These are phyloP conservation scores for Colletotrichum simmondsii DNA, from an alignment of 2,329 filamentous ascomycete genomes.

Conservation along the genomic window DNA sequence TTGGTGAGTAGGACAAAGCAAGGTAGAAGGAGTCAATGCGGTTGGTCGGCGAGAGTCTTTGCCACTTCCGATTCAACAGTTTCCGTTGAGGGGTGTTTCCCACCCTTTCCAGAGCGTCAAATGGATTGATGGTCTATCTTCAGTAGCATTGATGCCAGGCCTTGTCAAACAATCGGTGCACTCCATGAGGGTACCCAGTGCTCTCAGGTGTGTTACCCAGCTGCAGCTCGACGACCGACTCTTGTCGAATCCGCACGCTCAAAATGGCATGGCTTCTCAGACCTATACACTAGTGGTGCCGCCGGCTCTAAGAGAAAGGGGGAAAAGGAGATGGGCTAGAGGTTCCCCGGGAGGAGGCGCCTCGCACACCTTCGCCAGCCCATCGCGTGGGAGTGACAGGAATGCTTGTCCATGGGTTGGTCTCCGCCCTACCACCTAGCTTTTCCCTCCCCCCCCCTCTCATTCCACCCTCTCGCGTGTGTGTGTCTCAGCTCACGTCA, in stretches of 20 bases:
- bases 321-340: neutral
- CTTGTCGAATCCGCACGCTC: constrained; percentile 14
- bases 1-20: constrained; percentile 5
- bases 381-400: neutral
- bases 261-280: constrained; percentile 11
- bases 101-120: neutral
- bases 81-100: neutral
- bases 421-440: neutral
- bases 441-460: neutral
- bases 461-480: constrained; percentile 12
- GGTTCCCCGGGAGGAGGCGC: neutral
- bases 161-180: neutral
- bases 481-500: constrained; percentile 30
- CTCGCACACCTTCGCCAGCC: neutral
- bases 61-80: neutral
- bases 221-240: neutral
- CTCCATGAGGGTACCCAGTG: neutral
- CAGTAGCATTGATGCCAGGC: constrained; percentile 1
- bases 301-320: constrained; percentile 5
- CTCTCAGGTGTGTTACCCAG: neutral
- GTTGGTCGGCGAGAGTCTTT: neutral
- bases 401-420: constrained; percentile 7
- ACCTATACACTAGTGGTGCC: constrained; percentile 12
- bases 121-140: neutral
- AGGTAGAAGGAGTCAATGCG: constrained; percentile 1